Evolutionary conservation across 805 yeast genomes (phyloP).

Genomic region (Cyberlindnera mycetangii): DNA sequence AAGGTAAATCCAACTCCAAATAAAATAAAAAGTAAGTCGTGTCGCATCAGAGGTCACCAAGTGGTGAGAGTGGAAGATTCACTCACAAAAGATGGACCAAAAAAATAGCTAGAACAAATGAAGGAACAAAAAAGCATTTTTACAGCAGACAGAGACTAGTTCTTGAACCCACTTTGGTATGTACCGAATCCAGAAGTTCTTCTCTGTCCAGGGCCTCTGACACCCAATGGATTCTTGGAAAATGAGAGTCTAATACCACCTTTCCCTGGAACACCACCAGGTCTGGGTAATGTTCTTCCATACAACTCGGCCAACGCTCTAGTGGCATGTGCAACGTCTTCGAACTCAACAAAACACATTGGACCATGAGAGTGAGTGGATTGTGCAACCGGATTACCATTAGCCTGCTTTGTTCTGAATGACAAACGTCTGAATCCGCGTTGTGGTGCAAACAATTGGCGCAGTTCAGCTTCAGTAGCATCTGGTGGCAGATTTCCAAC

Average conservation of each 20-base stretch:
- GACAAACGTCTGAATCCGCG: constrained; percentile 91
- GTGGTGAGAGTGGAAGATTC: not conserved
- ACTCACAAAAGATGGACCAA: not conserved
- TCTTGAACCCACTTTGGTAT: constrained; percentile 21
- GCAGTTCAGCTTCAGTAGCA: constrained; percentile 89
- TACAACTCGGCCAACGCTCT: constrained; percentile 90
- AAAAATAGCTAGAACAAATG: not conserved
- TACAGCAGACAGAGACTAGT: constrained; percentile 1
- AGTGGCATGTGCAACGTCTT: constrained; percentile 91
- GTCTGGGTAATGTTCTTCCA: constrained; percentile 86
- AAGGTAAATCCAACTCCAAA: constrained; percentile 7
- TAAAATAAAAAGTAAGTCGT: not conserved
- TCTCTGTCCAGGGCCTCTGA: constrained; percentile 65
- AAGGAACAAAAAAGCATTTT: not conserved
- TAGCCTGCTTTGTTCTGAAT: constrained; percentile 72
- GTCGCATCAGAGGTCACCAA: constrained; percentile 1
- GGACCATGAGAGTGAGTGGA: constrained; percentile 68
- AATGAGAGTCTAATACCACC: constrained; percentile 95
- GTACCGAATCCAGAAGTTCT: constrained; percentile 33
- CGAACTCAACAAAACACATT: constrained; percentile 99
- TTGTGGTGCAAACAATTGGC: constrained; percentile 83
- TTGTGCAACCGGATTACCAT: constrained; percentile 34
- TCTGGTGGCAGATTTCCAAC: constrained; percentile 98
- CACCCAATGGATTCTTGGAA: constrained; percentile 96
- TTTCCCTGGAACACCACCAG: constrained; percentile 65